Evolutionary conservation across 2,329 filamentous ascomycete species (phyloP).

Genomic region (Laburnicola sp.): DNA sequence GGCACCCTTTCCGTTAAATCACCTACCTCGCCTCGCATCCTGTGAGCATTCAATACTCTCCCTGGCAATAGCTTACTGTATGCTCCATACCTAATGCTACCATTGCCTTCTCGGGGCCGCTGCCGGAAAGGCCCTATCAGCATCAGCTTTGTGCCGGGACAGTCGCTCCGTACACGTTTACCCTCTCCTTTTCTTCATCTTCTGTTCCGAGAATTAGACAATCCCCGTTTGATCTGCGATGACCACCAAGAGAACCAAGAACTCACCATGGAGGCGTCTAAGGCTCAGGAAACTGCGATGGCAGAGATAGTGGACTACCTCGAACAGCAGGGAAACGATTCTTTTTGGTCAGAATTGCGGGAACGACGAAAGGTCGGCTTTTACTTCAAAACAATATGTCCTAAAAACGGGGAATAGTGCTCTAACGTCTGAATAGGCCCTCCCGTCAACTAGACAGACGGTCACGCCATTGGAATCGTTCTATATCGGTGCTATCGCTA

Average conservation of each 20-base stretch:
- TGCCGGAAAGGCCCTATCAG: slow-evolving; percentile 12
- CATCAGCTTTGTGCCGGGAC: slow-evolving; percentile 13
- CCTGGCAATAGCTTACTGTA: not conserved
- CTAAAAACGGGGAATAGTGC: not conserved
- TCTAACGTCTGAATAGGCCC: slow-evolving; percentile 11
- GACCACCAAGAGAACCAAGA: slow-evolving; percentile 2
- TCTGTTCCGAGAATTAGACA: slow-evolving; percentile 8
- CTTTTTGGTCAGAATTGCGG: slow-evolving; percentile 16
- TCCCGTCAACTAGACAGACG: slow-evolving; percentile 9
- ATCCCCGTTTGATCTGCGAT: slow-evolving; percentile 2
- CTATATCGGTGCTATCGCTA: not conserved
- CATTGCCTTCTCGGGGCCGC: not conserved
- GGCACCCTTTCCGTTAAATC: not conserved
- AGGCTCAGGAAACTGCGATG: slow-evolving; percentile 17
- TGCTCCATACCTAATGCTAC: not conserved
- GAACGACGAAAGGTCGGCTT: slow-evolving; percentile 11
- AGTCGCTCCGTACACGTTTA: slow-evolving; percentile 6
- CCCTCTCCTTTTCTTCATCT: slow-evolving; percentile 10
- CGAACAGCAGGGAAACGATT: slow-evolving; percentile 17
- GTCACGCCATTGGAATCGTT: slow-evolving; percentile 6
- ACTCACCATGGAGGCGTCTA: slow-evolving; percentile 2
- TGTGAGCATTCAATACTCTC: not conserved
- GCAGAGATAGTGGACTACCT: slow-evolving; percentile 26
- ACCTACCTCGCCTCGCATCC: not conserved
- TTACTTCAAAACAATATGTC: not conserved